Conservation (phyloP, 305 asterid genomes). For the Vinca major region DNA sequence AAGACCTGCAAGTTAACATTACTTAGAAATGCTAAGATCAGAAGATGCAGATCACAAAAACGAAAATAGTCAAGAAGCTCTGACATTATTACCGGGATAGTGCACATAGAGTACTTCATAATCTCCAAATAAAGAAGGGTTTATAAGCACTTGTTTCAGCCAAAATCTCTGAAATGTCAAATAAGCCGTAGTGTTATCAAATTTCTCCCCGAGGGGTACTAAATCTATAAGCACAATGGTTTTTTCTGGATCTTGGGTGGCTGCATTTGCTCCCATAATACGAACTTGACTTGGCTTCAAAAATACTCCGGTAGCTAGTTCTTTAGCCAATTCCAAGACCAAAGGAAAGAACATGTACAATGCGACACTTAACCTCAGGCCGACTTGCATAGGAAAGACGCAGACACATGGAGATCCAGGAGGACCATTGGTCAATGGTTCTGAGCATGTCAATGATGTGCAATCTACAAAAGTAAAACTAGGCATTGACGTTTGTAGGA, state of each 20-base stretch:
- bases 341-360: constrained; percentile 84
- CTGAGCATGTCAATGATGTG: constrained; percentile 55
- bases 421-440: constrained; percentile 68
- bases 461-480: constrained; percentile 45
- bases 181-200: constrained; percentile 57
- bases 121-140: constrained; percentile 58
- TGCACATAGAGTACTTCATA: constrained; percentile 74
- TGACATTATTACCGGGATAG: constrained; percentile 60
- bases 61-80: constrained; percentile 2
- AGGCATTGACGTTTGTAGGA: constrained; percentile 14
- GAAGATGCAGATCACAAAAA: constrained; percentile 4
- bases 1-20: constrained; percentile 47
- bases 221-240: constrained; percentile 64
- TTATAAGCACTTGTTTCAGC: constrained; percentile 59
- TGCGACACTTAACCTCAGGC: constrained; percentile 56
- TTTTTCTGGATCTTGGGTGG: constrained; percentile 66
- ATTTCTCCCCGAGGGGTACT: constrained; percentile 65
- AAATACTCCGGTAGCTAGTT: constrained; percentile 59
- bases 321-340: constrained; percentile 78
- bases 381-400: constrained; percentile 79
- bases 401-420: constrained; percentile 77
- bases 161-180: constrained; percentile 66
- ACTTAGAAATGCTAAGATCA: constrained; percentile 10
- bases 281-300: constrained; percentile 86
- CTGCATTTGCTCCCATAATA: constrained; percentile 94